These are phyloP conservation scores for Wallacemonas sp. DNA, from an alignment of 208 protist species.

Conservation along the genomic window DNA sequence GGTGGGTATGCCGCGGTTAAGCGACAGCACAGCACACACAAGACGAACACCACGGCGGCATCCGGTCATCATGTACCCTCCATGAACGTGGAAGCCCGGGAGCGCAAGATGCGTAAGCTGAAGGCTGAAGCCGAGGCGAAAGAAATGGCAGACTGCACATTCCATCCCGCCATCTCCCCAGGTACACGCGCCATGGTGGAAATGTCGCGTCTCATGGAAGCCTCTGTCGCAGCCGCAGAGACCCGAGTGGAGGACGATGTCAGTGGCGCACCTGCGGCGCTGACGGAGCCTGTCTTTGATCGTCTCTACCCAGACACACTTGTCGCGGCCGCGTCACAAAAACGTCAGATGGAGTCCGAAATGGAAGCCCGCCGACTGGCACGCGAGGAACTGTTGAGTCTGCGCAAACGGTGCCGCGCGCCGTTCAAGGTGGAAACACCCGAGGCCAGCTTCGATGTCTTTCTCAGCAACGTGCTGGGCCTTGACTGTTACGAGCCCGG, in stretches of 20 bases:
- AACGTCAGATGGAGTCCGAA: conserved; percentile 35
- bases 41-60: neutral
- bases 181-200: conserved; percentile 52
- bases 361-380: conserved; percentile 31
- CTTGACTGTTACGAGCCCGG: conserved; percentile 22
- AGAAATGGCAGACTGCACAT: conserved; percentile 75
- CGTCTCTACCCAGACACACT: conserved; percentile 65
- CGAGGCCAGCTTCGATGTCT: conserved; percentile 39
- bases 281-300: conserved; percentile 47
- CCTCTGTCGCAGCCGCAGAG: neutral
- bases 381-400: conserved; percentile 38
- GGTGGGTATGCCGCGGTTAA: no score
- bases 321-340: conserved; percentile 16
- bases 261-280: neutral
- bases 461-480: conserved; percentile 60
- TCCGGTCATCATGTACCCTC: neutral
- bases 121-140: conserved; percentile 37
- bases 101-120: conserved; percentile 26
- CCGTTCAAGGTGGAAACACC: conserved; percentile 15
- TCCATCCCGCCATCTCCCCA: conserved; percentile 65
- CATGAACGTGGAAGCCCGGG: conserved; percentile 12
- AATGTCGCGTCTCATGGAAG: conserved; percentile 18
- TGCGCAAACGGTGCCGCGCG: conserved; percentile 43
- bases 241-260: neutral
- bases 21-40: no score